A percentile compares a stretch with the other conserved stretches of the same genome.
Evolutionary conservation across 768 basidiomycete species (phyloP).

Genomic region (Russula brevipes): DNA sequence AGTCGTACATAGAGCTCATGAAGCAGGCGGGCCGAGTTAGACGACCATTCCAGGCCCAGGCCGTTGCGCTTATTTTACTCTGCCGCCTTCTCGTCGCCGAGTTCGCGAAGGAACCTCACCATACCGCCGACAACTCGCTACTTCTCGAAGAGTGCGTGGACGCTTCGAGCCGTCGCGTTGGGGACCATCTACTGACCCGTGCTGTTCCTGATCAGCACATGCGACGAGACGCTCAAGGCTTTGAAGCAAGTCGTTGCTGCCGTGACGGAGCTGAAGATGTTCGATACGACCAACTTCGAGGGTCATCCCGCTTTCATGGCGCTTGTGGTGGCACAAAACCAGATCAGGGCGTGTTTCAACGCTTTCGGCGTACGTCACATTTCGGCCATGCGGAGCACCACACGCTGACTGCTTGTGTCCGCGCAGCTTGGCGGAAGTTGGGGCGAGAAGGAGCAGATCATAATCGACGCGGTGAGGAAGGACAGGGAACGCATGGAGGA

Average conservation of each 20-base stretch:
- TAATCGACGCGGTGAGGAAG: neutral
- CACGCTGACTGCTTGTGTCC: neutral
- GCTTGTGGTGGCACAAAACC: neutral
- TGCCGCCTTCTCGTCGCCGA: conserved; percentile 16
- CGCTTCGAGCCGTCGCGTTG: neutral
- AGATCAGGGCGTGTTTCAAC: conserved; percentile 7
- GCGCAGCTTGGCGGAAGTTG: neutral
- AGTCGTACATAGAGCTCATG: conserved; percentile 15
- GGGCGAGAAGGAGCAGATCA: neutral
- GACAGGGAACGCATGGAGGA: conserved; percentile 14
- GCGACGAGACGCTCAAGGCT: conserved; percentile 6
- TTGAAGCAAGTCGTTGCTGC: conserved; percentile 7
- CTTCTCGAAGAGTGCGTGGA: conserved; percentile 16
- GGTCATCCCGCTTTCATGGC: conserved; percentile 4
- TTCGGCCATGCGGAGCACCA: neutral
- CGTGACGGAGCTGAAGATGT: conserved; percentile 13
- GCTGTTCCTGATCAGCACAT: conserved; percentile 1
- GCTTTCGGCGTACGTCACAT: conserved; percentile 9
- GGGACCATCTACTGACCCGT: neutral
- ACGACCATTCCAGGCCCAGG: conserved; percentile 22
- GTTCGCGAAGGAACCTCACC: conserved; percentile 9
- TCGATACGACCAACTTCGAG: conserved; percentile 9
- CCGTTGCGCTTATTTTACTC: conserved; percentile 11
- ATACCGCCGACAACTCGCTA: conserved; percentile 6
- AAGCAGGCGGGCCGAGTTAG: conserved; percentile 18